phyloP scores from a whole-genome alignment of 225 moss, liverwort and hornwort genomes.

The Marchantia paleacea region DNA sequence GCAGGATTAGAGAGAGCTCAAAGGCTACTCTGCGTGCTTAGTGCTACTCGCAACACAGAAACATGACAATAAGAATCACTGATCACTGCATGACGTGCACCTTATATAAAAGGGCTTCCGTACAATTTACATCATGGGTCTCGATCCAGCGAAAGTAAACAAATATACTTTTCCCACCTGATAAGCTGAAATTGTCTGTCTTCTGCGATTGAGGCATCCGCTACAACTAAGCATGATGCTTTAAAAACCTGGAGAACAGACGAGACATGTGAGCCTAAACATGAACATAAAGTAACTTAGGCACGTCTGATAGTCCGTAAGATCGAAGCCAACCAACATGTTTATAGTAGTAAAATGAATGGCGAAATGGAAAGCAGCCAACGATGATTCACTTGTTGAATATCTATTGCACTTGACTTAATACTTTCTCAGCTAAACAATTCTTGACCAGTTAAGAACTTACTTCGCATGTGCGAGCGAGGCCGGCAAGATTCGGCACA shows the following conservation, averaged over 20 bases:
- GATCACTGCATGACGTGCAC: background rate
- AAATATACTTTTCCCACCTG: conserved; percentile 30
- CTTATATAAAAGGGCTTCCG: background rate
- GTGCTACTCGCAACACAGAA: no score
- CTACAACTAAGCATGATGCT: conserved; percentile 56
- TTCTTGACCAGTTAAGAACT: background rate
- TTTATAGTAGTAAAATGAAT: no score
- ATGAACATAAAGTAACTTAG: background rate
- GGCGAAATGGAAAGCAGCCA: no score
- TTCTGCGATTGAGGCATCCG: conserved; percentile 36
- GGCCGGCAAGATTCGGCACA: conserved; percentile 53
- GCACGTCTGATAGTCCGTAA: background rate
- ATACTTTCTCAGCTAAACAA: background rate
- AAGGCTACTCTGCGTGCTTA: background rate
- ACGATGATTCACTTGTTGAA: background rate
- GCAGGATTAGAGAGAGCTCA: background rate
- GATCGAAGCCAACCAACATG: background rate
- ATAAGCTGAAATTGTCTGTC: conserved; percentile 53
- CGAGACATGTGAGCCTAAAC: background rate
- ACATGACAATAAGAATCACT: background rate
- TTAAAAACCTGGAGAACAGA: conserved; percentile 54
- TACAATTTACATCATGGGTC: no score
- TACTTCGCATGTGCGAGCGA: conserved; percentile 79
- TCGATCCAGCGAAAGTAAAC: background rate
- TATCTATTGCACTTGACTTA: no score